phyloP scores from a whole-genome alignment of 345 rosid species.

The Murraya paniculata region DNA sequence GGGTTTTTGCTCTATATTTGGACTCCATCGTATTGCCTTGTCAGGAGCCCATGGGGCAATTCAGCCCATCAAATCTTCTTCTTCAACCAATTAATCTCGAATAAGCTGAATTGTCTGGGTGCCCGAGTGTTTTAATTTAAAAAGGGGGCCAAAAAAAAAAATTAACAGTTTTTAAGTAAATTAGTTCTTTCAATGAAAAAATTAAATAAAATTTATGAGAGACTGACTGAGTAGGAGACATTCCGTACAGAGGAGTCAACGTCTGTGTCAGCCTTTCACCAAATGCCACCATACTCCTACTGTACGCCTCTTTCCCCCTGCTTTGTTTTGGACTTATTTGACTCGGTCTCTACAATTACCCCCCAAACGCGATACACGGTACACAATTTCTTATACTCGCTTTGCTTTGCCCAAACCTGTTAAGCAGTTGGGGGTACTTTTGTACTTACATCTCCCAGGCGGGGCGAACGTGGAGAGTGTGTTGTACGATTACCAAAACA shows the following conservation, averaged over 20 bases:
- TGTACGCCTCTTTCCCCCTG: constrained; percentile 17
- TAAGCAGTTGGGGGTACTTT: not conserved
- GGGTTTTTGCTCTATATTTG: too few relatives aligned
- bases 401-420: not conserved
- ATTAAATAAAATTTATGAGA: not conserved
- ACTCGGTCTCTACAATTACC: not conserved
- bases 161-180: too few relatives aligned
- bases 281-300: constrained; percentile 25
- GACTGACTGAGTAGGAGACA: constrained; percentile 21
- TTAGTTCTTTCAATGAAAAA: too few relatives aligned
- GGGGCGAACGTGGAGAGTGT: not conserved
- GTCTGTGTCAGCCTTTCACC: constrained; percentile 45
- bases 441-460: not conserved
- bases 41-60: too few relatives aligned
- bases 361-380: not conserved
- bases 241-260: constrained; percentile 48
- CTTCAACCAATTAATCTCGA: too few relatives aligned
- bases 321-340: not conserved
- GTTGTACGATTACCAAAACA: not conserved
- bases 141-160: too few relatives aligned
- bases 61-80: too few relatives aligned
- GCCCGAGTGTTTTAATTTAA: too few relatives aligned
- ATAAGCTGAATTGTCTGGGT: too few relatives aligned
- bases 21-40: too few relatives aligned
- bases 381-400: not conserved